A percentile compares a stretch with the other conserved stretches of the same genome.
Evolutionary conservation across 2,329 filamentous ascomycete species (phyloP).

Genomic region (Tympanopsis confertula): DNA sequence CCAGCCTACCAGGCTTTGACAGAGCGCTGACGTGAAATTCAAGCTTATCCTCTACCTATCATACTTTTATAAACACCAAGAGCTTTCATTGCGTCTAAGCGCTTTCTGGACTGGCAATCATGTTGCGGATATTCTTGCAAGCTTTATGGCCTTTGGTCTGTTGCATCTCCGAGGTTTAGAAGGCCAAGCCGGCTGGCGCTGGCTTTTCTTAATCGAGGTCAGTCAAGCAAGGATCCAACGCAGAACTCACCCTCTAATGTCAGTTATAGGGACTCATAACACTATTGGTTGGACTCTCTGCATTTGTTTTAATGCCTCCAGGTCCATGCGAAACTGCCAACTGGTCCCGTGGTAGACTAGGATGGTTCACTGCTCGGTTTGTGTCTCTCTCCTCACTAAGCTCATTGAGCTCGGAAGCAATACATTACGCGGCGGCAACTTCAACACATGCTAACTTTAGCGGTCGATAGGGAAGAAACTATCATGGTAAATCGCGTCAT

Average conservation of each 20-base stretch:
- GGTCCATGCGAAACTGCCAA: constrained; percentile 36
- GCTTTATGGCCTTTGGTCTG: constrained; percentile 24
- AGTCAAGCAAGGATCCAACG: constrained; percentile 14
- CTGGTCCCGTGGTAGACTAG: constrained; percentile 38
- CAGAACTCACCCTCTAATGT: constrained; percentile 8
- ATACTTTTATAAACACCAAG: constrained; percentile 29
- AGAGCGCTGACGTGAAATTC: too few relatives aligned
- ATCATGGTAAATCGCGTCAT: constrained; percentile 48
- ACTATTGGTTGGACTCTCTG: constrained; percentile 34
- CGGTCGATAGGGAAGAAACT: constrained; percentile 30
- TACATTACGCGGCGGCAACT: too few relatives aligned
- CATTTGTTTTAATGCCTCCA: constrained; percentile 42
- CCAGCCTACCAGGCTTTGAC: too few relatives aligned
- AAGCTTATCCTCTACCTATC: constrained; percentile 27
- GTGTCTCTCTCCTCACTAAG: not conserved
- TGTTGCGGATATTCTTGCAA: constrained; percentile 24
- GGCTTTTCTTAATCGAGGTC: constrained; percentile 45
- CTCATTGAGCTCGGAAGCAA: not conserved
- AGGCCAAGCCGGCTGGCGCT: constrained; percentile 27
- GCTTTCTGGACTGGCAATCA: constrained; percentile 29
- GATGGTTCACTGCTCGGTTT: constrained; percentile 45
- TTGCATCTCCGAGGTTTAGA: constrained; percentile 25
- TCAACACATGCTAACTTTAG: not conserved
- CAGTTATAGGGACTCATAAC: constrained; percentile 23
- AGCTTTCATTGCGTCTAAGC: constrained; percentile 23